Evolutionary conservation across 441 rosid genomes (phyloP).

Genomic region (Eruca vesicaria): DNA sequence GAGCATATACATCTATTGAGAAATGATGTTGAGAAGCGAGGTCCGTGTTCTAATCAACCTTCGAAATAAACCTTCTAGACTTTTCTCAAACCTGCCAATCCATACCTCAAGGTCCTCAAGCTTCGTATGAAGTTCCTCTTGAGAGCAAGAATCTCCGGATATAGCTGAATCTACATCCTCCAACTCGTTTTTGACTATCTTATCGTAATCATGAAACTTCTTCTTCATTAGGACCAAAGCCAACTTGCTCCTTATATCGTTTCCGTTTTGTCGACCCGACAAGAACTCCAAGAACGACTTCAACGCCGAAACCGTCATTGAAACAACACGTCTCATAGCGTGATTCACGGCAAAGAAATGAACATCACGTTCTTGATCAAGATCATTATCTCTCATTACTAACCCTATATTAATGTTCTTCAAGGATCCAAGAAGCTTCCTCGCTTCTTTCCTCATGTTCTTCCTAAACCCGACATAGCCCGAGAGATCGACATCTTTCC

Average conservation of each 20-base stretch:
- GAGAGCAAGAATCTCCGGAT: constrained; percentile 24
- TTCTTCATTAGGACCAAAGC: constrained; percentile 43
- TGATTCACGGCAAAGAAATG: constrained; percentile 45
- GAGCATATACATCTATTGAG: constrained; percentile 38
- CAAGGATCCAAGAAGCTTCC: constrained; percentile 36
- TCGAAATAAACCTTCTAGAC: constrained; percentile 57
- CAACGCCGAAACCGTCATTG: constrained; percentile 35
- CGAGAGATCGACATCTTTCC: constrained; percentile 33
- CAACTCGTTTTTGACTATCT: constrained; percentile 46
- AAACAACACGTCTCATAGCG: constrained; percentile 46
- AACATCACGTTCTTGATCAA: constrained; percentile 44
- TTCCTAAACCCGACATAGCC: constrained; percentile 43
- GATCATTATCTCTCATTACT: constrained; percentile 8
- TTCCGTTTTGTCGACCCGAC: constrained; percentile 34
- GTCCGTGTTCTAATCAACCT: constrained; percentile 58
- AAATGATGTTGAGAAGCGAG: constrained; percentile 61
- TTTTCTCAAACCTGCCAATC: constrained; percentile 47
- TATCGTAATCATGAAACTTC: constrained; percentile 38
- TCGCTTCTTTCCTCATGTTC: constrained; percentile 56
- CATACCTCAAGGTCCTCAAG: constrained; percentile 47
- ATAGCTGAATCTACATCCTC: constrained; percentile 43
- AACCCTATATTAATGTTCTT: constrained; percentile 43
- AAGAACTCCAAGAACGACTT: constrained; percentile 49
- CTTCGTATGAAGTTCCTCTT: constrained; percentile 32
- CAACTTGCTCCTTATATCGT: constrained; percentile 42